A percentile compares a stretch with the other conserved stretches of the same genome.
Conservation (phyloP, 1,284 basidiomycete species). For the Sphaerobolus stellatus region DNA sequence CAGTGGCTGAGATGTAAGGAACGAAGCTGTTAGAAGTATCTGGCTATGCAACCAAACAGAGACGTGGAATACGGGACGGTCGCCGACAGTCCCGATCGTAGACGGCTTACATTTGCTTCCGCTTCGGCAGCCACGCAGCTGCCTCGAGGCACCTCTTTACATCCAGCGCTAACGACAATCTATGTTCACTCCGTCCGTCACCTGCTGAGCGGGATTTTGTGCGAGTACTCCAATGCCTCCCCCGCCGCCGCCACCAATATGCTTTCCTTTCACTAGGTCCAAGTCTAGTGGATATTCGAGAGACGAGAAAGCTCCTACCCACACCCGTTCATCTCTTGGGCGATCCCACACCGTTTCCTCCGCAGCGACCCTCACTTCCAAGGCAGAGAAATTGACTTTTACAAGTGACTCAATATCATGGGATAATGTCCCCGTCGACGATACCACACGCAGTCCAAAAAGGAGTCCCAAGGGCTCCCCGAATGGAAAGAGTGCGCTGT, state of each 20-base stretch:
- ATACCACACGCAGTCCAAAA: slow-evolving; percentile 4
- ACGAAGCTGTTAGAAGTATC: no score
- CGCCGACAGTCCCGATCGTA: no score
- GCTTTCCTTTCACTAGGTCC: slow-evolving; percentile 14
- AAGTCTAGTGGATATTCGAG: slow-evolving; percentile 1
- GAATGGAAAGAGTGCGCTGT: not conserved
- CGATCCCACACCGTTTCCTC: slow-evolving; percentile 30
- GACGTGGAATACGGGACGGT: no score
- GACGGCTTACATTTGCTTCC: no score
- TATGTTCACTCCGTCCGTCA: not conserved
- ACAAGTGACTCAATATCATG: slow-evolving; percentile 37
- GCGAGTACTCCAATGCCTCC: slow-evolving; percentile 3
- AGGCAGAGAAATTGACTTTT: slow-evolving; percentile 39
- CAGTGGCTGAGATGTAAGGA: no score
- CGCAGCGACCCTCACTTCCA: slow-evolving; percentile 39
- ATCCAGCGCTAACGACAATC: not conserved
- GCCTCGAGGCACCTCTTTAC: slow-evolving; percentile 3
- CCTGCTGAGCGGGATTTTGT: not conserved
- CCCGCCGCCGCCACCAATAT: slow-evolving; percentile 13
- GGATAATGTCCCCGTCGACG: slow-evolving; percentile 22
- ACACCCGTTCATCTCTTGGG: not conserved
- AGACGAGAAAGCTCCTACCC: not conserved
- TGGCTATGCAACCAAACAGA: no score
- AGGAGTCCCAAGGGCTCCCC: slow-evolving; percentile 1
- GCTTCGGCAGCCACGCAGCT: slow-evolving; percentile 1